phyloP scores from a whole-genome alignment of 2,329 filamentous ascomycete species.

The Ceratocystis lukuohia region DNA sequence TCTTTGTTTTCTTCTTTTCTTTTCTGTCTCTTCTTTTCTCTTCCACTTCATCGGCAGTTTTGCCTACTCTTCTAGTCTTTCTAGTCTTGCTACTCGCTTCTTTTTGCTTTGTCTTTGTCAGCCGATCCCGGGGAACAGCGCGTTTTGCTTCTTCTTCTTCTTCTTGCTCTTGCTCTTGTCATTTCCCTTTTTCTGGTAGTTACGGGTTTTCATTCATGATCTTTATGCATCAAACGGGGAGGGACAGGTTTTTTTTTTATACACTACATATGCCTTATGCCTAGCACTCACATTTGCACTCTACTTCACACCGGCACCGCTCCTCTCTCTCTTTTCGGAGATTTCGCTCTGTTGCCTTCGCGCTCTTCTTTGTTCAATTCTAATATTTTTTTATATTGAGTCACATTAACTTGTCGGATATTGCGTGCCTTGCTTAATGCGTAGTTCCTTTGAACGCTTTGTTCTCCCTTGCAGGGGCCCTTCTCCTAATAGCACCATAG shows the following conservation, averaged over 20 bases:
- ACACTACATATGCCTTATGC: background rate
- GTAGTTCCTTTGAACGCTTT: background rate
- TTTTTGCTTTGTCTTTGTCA: background rate
- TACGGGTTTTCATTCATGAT: background rate
- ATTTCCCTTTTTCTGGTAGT: background rate
- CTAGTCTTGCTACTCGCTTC: background rate
- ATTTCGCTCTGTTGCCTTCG: background rate
- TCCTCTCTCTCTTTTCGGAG: no score
- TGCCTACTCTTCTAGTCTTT: background rate
- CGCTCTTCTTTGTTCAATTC: background rate
- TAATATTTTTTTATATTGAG: background rate
- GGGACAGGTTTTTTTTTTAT: background rate
- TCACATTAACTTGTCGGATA: background rate
- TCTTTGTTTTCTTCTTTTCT: conserved; percentile 1
- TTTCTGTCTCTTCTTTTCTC: background rate
- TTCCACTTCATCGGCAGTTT: conserved; percentile 2
- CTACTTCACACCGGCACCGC: no score
- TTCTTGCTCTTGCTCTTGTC: background rate
- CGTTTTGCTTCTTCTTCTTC: background rate
- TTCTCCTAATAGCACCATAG: background rate
- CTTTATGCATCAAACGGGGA: conserved; percentile 7
- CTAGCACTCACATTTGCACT: no score
- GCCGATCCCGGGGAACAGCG: conserved; percentile 1
- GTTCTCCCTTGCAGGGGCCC: background rate
- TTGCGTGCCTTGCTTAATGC: background rate